Base-by-base conservation (phyloP, 2,329 filamentous ascomycete species). In the Paecilomyces formosus region DNA sequence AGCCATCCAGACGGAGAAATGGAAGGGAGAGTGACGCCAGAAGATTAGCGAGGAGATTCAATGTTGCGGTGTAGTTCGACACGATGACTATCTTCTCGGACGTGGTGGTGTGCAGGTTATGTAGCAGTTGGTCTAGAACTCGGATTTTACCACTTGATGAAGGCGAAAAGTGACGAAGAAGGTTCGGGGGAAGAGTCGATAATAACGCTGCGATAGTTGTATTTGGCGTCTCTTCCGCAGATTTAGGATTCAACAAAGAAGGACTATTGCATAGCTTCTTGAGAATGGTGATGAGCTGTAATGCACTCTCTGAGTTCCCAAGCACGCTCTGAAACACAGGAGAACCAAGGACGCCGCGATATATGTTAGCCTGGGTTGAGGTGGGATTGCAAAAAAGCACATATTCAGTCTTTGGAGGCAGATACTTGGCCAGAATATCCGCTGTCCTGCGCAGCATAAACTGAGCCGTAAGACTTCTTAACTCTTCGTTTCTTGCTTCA, bases 251-350 rank as follows among this genome's bases (percentile, higher is more conserved):
- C 7, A 90, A 76, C 9, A 89, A 73, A 0, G 81, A 83, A 1
- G 87, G 87, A 62, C 85, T 87, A 68, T 90, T 90, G 77, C 88
- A 90, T 18, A 89, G 79, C 69, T 90, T 90, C 74, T 90, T 90
- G 18, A 90, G 75, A 18, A 89, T 79, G 15, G 84, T 89, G 66
- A 90, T 89, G 13, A 90, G 81, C 65, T 88, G 85, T 1, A 90
- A 76, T 2, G 85, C 82, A 53, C 81, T 80, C 55, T 88, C 85
- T 1, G 82, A 77, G 61, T 80, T 86, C 13, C 85, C 84, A 55
- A 89, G 74, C 8, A 84, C 83, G 31, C 77, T 79, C 55, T 83
- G 80, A 64, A 89, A 89, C 4, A 84, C 76, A 0, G 85, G 83
- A 1, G 86, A 88, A 8, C 80, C 77, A n/a, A 89, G 76, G 35